Conservation (phyloP, 1,284 basidiomycete species). For the Apiotrichum brassicae region DNA sequence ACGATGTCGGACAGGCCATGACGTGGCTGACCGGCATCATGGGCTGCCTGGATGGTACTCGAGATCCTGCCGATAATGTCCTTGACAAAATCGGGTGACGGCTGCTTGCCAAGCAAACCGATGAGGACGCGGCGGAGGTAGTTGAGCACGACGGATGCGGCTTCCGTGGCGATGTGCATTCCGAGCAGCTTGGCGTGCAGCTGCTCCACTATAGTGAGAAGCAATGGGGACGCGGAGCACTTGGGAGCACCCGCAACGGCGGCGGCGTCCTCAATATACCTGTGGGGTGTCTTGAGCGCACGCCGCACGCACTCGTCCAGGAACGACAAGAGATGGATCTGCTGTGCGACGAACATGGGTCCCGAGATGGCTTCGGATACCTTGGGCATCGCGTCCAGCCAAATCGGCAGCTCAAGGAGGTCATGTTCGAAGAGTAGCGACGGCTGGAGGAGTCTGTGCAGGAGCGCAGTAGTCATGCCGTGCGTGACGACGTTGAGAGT, state of each 20-base stretch:
- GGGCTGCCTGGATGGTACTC: conserved; percentile 22
- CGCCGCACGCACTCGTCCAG: conserved; percentile 80
- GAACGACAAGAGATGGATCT: conserved; percentile 60
- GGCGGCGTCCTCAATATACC: conserved; percentile 70
- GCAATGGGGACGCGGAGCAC: conserved; percentile 58
- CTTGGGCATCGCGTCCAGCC: conserved; percentile 57
- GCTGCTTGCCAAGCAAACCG: conserved; percentile 55
- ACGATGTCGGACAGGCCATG: conserved; percentile 51
- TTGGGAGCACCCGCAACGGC: conserved; percentile 20
- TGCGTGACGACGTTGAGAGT: conserved; percentile 55
- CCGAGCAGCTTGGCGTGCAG: conserved; percentile 57
- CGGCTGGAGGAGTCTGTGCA: conserved; percentile 58
- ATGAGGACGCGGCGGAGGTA: conserved; percentile 61
- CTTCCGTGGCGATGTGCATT: conserved; percentile 56
- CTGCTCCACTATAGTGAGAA: conserved; percentile 73
- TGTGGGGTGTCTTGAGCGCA: conserved; percentile 77
- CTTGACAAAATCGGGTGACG: conserved; percentile 40
- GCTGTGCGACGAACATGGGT: conserved; percentile 54
- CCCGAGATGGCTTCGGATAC: conserved; percentile 52
- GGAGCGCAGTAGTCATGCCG: conserved; percentile 54
- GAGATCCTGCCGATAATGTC: conserved; percentile 24
- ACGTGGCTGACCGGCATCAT: conserved; percentile 35
- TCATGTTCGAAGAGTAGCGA: conserved; percentile 80
- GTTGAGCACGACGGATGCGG: conserved; percentile 57
- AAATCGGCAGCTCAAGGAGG: conserved; percentile 62